Percentiles rank a stretch among this genome's conserved stretches.
Conservation (phyloP, 805 yeast genomes). For the Kodamaea hsintzibuensis region DNA sequence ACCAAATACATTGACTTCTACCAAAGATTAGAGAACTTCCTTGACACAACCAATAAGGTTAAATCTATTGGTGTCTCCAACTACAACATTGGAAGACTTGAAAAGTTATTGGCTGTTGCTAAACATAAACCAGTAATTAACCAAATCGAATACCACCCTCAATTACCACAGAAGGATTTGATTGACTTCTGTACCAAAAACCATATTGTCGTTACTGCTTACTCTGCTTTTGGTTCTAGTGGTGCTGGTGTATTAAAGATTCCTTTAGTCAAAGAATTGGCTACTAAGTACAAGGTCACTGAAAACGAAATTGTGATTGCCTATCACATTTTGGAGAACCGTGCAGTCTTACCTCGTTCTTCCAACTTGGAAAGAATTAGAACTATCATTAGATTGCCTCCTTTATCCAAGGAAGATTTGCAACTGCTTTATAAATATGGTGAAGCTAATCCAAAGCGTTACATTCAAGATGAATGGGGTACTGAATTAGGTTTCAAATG, state of each 20-base stretch:
- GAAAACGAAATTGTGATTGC: slow-evolving; percentile 61
- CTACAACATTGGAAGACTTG: slow-evolving; percentile 33
- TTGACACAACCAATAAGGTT: slow-evolving; percentile 33
- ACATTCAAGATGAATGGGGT: slow-evolving; percentile 37
- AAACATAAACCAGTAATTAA: slow-evolving; percentile 51
- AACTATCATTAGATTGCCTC: slow-evolving; percentile 34
- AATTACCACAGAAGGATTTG: slow-evolving; percentile 40
- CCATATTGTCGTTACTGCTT: slow-evolving; percentile 49
- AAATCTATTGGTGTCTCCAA: slow-evolving; percentile 63
- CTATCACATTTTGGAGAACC: slow-evolving; percentile 61
- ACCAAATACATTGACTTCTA: slow-evolving; percentile 32
- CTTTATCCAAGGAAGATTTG: slow-evolving; percentile 39
- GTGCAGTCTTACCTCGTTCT: slow-evolving; percentile 69
- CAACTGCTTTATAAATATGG: slow-evolving; percentile 32
- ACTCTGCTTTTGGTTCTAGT: slow-evolving; percentile 62
- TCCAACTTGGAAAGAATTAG: slow-evolving; percentile 63
- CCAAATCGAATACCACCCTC: slow-evolving; percentile 47
- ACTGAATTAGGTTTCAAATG: slow-evolving; percentile 36
- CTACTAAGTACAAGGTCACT: slow-evolving; percentile 53
- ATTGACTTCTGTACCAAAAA: slow-evolving; percentile 37
- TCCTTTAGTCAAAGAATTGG: slow-evolving; percentile 51
- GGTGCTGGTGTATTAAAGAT: slow-evolving; percentile 65
- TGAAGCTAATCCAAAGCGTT: slow-evolving; percentile 29
- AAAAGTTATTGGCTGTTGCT: slow-evolving; percentile 37
- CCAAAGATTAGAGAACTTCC: slow-evolving; percentile 29